Evolutionary conservation across 140 eudicot genomes (phyloP).

Genomic region (Stevia rebaudiana): DNA sequence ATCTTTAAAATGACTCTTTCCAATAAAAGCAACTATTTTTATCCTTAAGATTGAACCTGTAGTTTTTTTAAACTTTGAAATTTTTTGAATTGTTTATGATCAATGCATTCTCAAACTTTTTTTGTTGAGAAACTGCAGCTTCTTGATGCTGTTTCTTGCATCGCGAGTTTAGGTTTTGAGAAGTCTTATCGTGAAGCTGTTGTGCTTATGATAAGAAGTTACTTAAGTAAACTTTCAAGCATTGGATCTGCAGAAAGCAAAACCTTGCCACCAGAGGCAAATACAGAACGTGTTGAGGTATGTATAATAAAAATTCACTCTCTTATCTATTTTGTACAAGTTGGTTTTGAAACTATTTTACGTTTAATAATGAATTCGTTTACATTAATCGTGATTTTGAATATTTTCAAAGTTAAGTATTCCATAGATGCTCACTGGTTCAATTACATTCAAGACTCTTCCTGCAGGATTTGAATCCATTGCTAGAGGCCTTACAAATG

Average conservation of each 20-base stretch:
- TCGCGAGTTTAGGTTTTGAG: slow-evolving; percentile 99
- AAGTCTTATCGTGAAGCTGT: slow-evolving; percentile 95
- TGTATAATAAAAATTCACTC: not conserved
- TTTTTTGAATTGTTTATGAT: slow-evolving; percentile 6
- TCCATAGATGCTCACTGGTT: slow-evolving; percentile 66
- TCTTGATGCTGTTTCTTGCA: slow-evolving; percentile 99
- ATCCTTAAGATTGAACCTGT: not conserved
- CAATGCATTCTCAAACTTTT: slow-evolving; percentile 38
- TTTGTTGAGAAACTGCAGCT: slow-evolving; percentile 81
- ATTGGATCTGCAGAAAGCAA: slow-evolving; percentile 96
- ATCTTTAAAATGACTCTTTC: not conserved
- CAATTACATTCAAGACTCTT: slow-evolving; percentile 87
- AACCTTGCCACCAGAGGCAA: slow-evolving; percentile 88
- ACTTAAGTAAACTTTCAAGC: slow-evolving; percentile 71
- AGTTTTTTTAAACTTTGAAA: slow-evolving; percentile 7
- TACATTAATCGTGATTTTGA: slow-evolving; percentile 17
- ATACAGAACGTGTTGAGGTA: slow-evolving; percentile 98
- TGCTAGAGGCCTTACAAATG: slow-evolving; percentile 63
- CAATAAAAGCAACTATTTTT: not conserved
- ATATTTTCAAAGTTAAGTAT: slow-evolving; percentile 1
- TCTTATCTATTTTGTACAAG: slow-evolving; percentile 7
- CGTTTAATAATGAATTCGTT: slow-evolving; percentile 4
- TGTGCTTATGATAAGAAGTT: slow-evolving; percentile 89
- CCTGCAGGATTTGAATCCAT: slow-evolving; percentile 93
- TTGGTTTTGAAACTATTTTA: slow-evolving; percentile 14